Evolutionary conservation across 202 grass and related monocot species (phyloP), one percentile per base, ranked within the genome.

Genomic region (Brachypodium distachyon): DNA sequence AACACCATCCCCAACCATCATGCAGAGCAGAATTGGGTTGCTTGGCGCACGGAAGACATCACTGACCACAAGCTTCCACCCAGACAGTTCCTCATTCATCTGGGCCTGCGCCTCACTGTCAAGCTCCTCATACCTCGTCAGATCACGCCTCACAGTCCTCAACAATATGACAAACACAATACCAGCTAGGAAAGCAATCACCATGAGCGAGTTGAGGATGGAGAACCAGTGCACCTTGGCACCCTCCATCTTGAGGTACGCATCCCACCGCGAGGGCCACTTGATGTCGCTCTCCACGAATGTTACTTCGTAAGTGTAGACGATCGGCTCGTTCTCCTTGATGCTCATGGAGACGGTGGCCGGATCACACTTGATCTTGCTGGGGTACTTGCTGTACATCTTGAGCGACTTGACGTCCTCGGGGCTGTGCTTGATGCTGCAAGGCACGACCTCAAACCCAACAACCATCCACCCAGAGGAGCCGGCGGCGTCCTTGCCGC

Each of bases 201-300:
- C 90, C 93, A 96, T 96, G 3, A 96, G 76, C 12, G 93, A 96
- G 75, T 96, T 96, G 44, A 96, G 89, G 68, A 96, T 96, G 37
- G 93, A 96, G 89, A 96, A 96, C 93, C 93, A 96, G 78, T 96
- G 93, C 61, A 96, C 93, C 89, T 96, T 96, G 33, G 93, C 89
- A 14, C 93, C 93, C 83, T 96, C 93, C 93, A 96, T 96, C 87
- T 92, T 96, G n/a, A 96, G 83, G 62, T 96, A 96, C 6, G 93
- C 93, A 38, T 96, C 93, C 93, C 93, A 96, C 26, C 93, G 56
- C 8, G 93, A 96, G 0, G 93, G 93, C 93, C 93, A 96, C 74
- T 90, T 92, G 81, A 96, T 96, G 28, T 92, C 84, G 37, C 93
- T 96, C 84, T 96, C 84, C 5, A 96, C 87, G 16, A 96, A 96